These are phyloP conservation scores for Fusarium nematophilum DNA, from an alignment of 2,329 filamentous ascomycete genomes.

Conservation along the genomic window DNA sequence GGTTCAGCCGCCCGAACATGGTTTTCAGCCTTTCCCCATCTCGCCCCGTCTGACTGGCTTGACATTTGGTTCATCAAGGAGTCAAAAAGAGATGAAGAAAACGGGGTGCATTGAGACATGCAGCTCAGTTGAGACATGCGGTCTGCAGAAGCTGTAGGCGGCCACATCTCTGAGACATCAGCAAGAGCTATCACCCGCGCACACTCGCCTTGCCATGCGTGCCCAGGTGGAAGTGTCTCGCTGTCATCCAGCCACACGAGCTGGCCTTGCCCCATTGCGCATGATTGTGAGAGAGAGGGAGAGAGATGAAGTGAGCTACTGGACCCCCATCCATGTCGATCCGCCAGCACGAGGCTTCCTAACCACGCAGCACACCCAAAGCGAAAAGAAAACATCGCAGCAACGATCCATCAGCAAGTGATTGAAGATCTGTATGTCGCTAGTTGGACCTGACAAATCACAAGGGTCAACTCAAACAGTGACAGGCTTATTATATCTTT, in stretches of 20 bases:
- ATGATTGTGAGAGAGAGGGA: conserved; percentile 25
- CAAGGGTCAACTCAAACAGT: conserved; percentile 5
- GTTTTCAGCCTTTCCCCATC: conserved; percentile 7
- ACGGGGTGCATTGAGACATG: conserved; percentile 22
- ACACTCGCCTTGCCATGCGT: conserved; percentile 5
- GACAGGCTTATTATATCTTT: conserved; percentile 6
- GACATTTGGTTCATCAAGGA: conserved; percentile 8
- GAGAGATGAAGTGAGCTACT: conserved; percentile 3
- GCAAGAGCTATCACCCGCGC: conserved; percentile 3
- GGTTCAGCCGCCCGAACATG: conserved; percentile 6
- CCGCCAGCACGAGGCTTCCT: background rate
- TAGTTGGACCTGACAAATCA: background rate
- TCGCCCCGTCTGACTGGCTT: conserved; percentile 18
- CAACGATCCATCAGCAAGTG: background rate
- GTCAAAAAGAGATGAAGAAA: conserved; percentile 29
- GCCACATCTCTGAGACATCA: conserved; percentile 12
- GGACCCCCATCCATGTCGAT: conserved; percentile 10
- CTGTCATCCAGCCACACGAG: conserved; percentile 29
- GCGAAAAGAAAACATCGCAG: background rate
- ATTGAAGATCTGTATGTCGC: background rate
- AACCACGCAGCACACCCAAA: background rate
- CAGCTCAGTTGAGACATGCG: conserved; percentile 20
- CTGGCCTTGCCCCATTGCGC: conserved; percentile 17
- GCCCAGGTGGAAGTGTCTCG: conserved; percentile 1
- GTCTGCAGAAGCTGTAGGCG: conserved; percentile 1